These are phyloP conservation scores for Cicer yamashitae DNA, from an alignment of 306 rosid genomes.

Conservation along the genomic window DNA sequence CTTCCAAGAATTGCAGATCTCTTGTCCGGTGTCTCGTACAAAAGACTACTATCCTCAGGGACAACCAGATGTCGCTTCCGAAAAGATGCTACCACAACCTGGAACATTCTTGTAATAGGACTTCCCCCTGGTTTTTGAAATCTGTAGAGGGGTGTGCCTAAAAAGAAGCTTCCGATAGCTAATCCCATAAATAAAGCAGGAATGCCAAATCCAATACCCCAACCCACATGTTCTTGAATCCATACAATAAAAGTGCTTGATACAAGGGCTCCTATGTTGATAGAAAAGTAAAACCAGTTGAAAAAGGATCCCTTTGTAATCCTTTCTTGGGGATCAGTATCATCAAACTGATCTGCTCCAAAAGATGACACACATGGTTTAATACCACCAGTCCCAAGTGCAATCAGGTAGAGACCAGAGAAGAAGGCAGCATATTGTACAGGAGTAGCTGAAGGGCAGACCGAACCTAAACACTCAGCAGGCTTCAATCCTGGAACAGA, in stretches of 20 bases:
- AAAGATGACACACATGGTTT: slow-evolving; percentile 97
- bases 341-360: slow-evolving; percentile 98
- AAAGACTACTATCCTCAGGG: slow-evolving; percentile 71
- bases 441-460: slow-evolving; percentile 80
- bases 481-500: slow-evolving; percentile 77
- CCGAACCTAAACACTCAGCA: slow-evolving; percentile 64
- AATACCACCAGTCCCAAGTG: slow-evolving; percentile 96
- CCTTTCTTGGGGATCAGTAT: slow-evolving; percentile 84
- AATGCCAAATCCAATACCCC: slow-evolving; percentile 98
- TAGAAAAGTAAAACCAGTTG: slow-evolving; percentile 94
- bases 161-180: slow-evolving; percentile 79
- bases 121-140: slow-evolving; percentile 98
- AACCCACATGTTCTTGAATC: slow-evolving; percentile 93
- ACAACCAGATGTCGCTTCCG: slow-evolving; percentile 64
- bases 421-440: slow-evolving; percentile 83
- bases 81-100: slow-evolving; percentile 86
- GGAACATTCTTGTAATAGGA: slow-evolving; percentile 93
- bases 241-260: slow-evolving; percentile 84
- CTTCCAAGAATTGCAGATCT: slow-evolving; percentile 85
- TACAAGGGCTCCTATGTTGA: slow-evolving; percentile 87
- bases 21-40: slow-evolving; percentile 79
- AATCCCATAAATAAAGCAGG: slow-evolving; percentile 87
- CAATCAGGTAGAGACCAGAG: slow-evolving; percentile 91
- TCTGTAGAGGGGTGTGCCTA: slow-evolving; percentile 85
- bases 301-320: slow-evolving; percentile 90